Percentiles rank a stretch among this genome's conserved stretches.
Evolutionary conservation across 306 rosid genomes (phyloP).

Genomic region (Fragaria ananassa): DNA sequence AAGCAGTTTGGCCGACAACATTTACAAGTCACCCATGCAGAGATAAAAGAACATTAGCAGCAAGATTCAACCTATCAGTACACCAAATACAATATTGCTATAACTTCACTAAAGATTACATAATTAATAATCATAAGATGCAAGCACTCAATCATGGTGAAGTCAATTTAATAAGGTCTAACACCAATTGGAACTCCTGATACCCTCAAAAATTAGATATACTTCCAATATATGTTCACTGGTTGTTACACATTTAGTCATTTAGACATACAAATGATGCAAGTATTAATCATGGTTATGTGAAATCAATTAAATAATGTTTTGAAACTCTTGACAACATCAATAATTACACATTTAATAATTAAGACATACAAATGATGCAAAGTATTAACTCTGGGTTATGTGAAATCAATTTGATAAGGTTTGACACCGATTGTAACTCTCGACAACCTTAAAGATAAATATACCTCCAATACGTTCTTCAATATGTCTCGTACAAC

Average conservation of each 20-base stretch:
- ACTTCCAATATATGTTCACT: conserved; percentile 51
- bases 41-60: neutral
- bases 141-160: neutral
- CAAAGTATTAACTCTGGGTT: neutral
- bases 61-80: neutral
- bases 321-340: neutral
- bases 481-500: conserved; percentile 68
- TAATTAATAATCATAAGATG: neutral
- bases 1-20: conserved; percentile 12
- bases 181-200: neutral
- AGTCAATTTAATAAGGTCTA: neutral
- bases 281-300: neutral
- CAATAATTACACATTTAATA: neutral
- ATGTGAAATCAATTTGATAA: neutral
- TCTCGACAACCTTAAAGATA: neutral
- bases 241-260: no score
- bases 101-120: neutral
- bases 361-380: neutral
- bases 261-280: neutral
- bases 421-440: no score
- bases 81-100: neutral
- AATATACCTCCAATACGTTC: conserved; percentile 68
- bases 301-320: neutral
- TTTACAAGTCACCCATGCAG: conserved; percentile 4
- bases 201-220: conserved; percentile 1